A percentile compares a stretch with the other conserved stretches of the same genome.
Conservation (phyloP, 169 alveolate species). For the Blepharisma undulans region DNA sequence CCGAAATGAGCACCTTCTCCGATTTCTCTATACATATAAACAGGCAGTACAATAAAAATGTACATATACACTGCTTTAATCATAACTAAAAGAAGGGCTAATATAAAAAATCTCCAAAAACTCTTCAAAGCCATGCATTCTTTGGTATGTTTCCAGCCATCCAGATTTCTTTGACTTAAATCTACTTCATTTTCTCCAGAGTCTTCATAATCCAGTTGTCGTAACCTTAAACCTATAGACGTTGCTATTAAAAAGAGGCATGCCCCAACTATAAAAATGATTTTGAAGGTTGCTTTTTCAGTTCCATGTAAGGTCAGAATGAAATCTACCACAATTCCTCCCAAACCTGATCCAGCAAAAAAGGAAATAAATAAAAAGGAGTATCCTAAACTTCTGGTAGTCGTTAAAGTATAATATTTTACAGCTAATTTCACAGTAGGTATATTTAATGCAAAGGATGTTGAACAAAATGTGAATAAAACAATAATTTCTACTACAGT, state of each 20-base stretch:
- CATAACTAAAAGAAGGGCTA: conserved; percentile 37
- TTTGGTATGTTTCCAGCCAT: conserved; percentile 9
- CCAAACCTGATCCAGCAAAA: background rate
- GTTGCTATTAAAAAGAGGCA: background rate
- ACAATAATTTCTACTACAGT: background rate
- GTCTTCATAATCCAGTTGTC: background rate
- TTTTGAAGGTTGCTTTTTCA: background rate
- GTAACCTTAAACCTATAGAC: background rate
- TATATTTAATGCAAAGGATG: background rate
- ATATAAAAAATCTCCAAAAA: conserved; percentile 47
- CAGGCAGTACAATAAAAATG: conserved; percentile 51
- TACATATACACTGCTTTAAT: conserved; percentile 40
- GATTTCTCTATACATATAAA: conserved; percentile 48
- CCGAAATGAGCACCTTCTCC: conserved; percentile 63
- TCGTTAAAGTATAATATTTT: background rate
- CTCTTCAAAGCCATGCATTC: conserved; percentile 28
- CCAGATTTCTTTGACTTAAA: background rate
- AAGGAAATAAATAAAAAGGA: background rate
- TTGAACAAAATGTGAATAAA: background rate
- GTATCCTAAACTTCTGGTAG: conserved; percentile 8
- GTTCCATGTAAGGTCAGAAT: background rate
- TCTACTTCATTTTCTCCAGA: background rate
- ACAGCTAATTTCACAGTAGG: background rate
- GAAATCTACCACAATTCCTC: background rate
- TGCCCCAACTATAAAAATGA: background rate